Evolutionary conservation across 345 rosid genomes (phyloP), one percentile per base, ranked within the genome.

Genomic region (Lepidium aucheri): DNA sequence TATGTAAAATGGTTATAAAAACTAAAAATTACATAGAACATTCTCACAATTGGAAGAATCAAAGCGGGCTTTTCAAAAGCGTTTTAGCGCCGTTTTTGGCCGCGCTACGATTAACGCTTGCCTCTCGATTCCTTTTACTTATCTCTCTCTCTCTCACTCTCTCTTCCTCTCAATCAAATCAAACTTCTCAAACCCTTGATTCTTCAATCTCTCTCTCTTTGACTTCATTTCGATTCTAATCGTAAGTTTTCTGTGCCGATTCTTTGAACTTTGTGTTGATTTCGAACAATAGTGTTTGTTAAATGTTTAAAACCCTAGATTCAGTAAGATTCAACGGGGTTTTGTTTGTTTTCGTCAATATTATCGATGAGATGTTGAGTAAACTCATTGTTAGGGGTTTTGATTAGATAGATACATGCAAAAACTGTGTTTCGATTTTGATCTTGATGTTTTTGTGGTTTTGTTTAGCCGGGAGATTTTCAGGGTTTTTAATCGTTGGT

Each of bases 41-140:
- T 24, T 3, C 26, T 24, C 26, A 24, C 26, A 24, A 3, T 24
- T 24, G 3, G 26, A 24, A 24, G 30, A 26, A 26, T 26, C 30
- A 26, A 26, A 1, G 32, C 32, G 32, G 32, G 32, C 32, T 28
- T 28, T 28, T 28, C 32, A 28, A 28, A 28, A 28, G 32, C 7
- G 4, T 66, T 53, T 54, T 15, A 42, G 33, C 53, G 70, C 53
- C 61, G 53, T 18, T 66, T 54, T 9, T 66, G 43, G 53, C 53
- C 69, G 59, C 60, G 59, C 38, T n/a, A 20, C 66, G 8, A 6
- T 62, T 40, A 5, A 6, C 1, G 26, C 14, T 43, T 9, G 7
- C 9, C 9, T 40, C 13, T 32, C 42, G n/a, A n/a, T n/a, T 17
- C 17, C 12, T 26, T 11, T 2, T 65, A 52, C 35, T 1, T n/a